A percentile compares a stretch with the other conserved stretches of the same genome.
These are phyloP conservation scores for Ophiocordyceps polyrhachis-furcata DNA, from an alignment of 2,329 filamentous ascomycete species.

Conservation along the genomic window DNA sequence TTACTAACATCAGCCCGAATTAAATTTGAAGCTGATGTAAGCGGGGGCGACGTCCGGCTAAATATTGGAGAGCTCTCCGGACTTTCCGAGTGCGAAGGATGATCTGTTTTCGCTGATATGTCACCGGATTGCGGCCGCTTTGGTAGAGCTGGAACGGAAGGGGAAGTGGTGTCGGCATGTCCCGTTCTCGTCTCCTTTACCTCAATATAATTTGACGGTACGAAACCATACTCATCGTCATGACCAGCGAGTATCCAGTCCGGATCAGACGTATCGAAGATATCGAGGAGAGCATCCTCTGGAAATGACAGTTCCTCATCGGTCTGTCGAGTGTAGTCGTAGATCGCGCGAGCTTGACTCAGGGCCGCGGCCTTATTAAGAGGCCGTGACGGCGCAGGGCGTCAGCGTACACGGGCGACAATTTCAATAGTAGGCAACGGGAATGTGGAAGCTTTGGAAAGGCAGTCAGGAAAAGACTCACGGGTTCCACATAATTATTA, in stretches of 20 bases:
- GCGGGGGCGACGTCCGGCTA: not conserved
- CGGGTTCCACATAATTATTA: conserved; percentile 89
- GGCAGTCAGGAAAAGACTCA: conserved; percentile 15
- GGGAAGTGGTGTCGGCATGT: conserved; percentile 20
- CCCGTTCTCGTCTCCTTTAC: conserved; percentile 31
- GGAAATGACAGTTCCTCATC: conserved; percentile 94
- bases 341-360: conserved; percentile 73
- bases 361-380: conserved; percentile 40
- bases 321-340: conserved; percentile 91
- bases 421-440: not conserved
- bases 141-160: conserved; percentile 20
- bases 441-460: not conserved
- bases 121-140: conserved; percentile 15
- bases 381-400: not conserved
- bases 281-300: conserved; percentile 65
- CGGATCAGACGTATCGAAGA: conserved; percentile 80
- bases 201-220: conserved; percentile 91
- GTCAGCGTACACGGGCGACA: not conserved
- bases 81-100: not conserved
- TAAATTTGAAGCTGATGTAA: not conserved
- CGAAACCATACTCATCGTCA: conserved; percentile 79
- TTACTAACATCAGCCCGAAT: not conserved
- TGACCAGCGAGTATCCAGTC: conserved; percentile 91
- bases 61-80: not conserved
- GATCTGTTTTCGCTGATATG: not conserved